Conservation (phyloP, 768 basidiomycete genomes). For the Amanita molliuscula region DNA sequence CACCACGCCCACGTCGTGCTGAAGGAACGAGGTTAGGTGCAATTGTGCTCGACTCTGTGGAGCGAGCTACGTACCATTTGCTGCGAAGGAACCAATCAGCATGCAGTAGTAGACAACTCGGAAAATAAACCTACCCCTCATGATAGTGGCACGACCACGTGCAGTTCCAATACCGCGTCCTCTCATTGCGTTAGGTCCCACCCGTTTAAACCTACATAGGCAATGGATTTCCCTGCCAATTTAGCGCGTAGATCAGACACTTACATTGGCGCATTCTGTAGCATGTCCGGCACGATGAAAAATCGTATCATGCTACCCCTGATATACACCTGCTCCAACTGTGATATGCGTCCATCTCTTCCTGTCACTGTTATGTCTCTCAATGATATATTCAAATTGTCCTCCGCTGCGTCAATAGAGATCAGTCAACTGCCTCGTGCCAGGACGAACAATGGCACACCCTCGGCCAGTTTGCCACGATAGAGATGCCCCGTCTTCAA, state of each 20-base stretch:
- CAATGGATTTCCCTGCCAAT: background rate
- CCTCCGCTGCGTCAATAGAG: slow-evolving; percentile 60
- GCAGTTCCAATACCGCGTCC: slow-evolving; percentile 99
- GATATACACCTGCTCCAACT: slow-evolving; percentile 98
- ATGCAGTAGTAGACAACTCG: background rate
- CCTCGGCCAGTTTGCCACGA: slow-evolving; percentile 94
- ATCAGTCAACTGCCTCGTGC: slow-evolving; percentile 7
- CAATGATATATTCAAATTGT: slow-evolving; percentile 93
- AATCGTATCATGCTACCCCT: slow-evolving; percentile 96
- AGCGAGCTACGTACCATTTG: slow-evolving; percentile 51
- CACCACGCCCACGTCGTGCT: slow-evolving; percentile 87
- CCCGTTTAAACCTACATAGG: slow-evolving; percentile 91
- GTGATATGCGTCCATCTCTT: slow-evolving; percentile 95
- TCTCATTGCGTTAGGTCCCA: slow-evolving; percentile 96
- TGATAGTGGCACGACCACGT: slow-evolving; percentile 96
- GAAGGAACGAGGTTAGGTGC: slow-evolving; percentile 9
- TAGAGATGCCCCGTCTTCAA: slow-evolving; percentile 97
- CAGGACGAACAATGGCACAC: slow-evolving; percentile 30
- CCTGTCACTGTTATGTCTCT: slow-evolving; percentile 97
- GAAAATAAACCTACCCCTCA: slow-evolving; percentile 64
- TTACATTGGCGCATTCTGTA: slow-evolving; percentile 98
- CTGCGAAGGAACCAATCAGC: slow-evolving; percentile 26
- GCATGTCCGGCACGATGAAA: slow-evolving; percentile 99
- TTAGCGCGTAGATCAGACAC: slow-evolving; percentile 17
- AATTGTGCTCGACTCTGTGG: background rate